Percentiles rank a stretch among this genome's conserved stretches.
Evolutionary conservation across 2,329 filamentous ascomycete genomes (phyloP).

Genomic region (Pestalotiopsis sp.): DNA sequence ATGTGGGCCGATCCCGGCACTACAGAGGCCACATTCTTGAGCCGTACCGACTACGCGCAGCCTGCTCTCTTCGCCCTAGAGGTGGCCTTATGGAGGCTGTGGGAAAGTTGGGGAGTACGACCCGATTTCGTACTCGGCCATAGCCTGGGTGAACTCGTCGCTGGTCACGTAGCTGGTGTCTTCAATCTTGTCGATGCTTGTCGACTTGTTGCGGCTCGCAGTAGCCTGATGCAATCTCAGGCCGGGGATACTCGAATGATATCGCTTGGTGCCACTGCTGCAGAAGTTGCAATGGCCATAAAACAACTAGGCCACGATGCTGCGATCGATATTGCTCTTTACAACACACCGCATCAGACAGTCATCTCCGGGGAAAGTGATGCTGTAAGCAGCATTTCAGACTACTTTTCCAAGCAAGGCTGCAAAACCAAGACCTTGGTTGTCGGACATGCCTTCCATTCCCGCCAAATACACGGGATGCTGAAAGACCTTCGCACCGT

Average conservation of each 20-base stretch:
- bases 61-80: conserved; percentile 36
- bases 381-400: conserved; percentile 19
- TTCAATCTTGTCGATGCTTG: conserved; percentile 34
- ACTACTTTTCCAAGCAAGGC: conserved; percentile 19
- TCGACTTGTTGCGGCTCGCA: conserved; percentile 32
- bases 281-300: conserved; percentile 25
- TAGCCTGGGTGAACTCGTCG: conserved; percentile 33
- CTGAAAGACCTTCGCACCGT: conserved; percentile 25
- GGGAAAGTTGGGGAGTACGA: conserved; percentile 32
- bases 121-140: conserved; percentile 33
- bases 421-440: conserved; percentile 24
- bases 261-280: conserved; percentile 27
- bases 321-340: conserved; percentile 25
- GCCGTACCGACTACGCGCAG: conserved; percentile 34
- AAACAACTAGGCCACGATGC: conserved; percentile 16
- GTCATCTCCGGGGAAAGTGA: conserved; percentile 29
- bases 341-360: conserved; percentile 29
- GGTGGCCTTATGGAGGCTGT: conserved; percentile 32
- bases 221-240: conserved; percentile 31
- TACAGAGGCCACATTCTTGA: conserved; percentile 24
- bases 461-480: conserved; percentile 27
- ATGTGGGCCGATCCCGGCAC: conserved; percentile 32
- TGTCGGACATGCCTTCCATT: conserved; percentile 30
- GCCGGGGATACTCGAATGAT: conserved; percentile 26
- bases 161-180: conserved; percentile 33